A percentile compares a stretch with the other conserved stretches of the same genome.
Conservation (phyloP, 257 asterid genomes). For the Lantana camara region DNA sequence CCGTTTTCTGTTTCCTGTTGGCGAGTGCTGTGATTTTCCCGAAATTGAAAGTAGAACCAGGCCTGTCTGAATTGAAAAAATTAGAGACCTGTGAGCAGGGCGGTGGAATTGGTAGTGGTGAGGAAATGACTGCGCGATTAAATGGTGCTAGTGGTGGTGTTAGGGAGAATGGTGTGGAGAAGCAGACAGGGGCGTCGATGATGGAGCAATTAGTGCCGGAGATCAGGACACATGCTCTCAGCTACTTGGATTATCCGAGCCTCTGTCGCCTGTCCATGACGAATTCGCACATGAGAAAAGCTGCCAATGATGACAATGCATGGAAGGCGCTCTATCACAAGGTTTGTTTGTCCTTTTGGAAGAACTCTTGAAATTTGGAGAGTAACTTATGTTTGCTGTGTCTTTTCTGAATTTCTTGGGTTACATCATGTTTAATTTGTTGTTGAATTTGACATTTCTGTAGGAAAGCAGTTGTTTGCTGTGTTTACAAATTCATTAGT, state of each 20-base stretch:
- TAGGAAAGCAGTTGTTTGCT: background rate
- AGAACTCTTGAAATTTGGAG: background rate
- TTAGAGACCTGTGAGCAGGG: slow-evolving; percentile 25
- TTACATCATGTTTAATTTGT: slow-evolving; percentile 9
- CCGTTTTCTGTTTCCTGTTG: slow-evolving; percentile 51
- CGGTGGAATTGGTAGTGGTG: slow-evolving; percentile 25
- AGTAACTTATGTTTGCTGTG: background rate
- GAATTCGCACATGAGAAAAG: slow-evolving; percentile 90
- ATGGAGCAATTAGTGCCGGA: slow-evolving; percentile 99
- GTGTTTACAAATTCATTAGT: background rate
- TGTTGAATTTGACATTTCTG: slow-evolving; percentile 8
- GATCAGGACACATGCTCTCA: slow-evolving; percentile 91
- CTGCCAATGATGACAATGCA: slow-evolving; percentile 96
- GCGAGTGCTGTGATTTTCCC: slow-evolving; percentile 44
- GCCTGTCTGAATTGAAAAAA: slow-evolving; percentile 23
- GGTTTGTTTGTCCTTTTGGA: slow-evolving; percentile 40
- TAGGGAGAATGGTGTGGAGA: slow-evolving; percentile 46
- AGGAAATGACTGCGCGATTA: slow-evolving; percentile 38
- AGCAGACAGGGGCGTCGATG: slow-evolving; percentile 89
- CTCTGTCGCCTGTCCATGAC: slow-evolving; percentile 97
- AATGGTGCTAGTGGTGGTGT: slow-evolving; percentile 28
- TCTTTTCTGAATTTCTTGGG: background rate
- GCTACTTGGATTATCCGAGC: slow-evolving; percentile 94
- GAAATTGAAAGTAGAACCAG: slow-evolving; percentile 24
- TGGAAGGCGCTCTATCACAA: slow-evolving; percentile 96